phyloP scores from a whole-genome alignment of 768 basidiomycete species.

The Paxillus ammoniavirescens region DNA sequence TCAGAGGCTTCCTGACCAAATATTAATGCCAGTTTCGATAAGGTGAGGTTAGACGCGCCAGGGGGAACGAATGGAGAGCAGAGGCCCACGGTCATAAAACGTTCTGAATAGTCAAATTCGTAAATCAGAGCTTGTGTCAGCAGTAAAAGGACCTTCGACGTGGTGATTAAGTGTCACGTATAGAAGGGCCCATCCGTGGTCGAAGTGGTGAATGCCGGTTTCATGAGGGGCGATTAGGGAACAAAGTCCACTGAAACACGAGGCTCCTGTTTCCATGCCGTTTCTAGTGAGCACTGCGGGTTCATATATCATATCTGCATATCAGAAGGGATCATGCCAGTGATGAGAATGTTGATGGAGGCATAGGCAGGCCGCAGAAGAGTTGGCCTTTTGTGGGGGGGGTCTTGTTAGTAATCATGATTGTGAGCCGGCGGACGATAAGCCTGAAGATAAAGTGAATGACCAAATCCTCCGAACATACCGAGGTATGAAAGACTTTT shows the following conservation, averaged over 20 bases:
- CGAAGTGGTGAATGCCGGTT: neutral
- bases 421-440: slow-evolving; percentile 1
- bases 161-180: neutral
- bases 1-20: slow-evolving; percentile 1
- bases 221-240: slow-evolving; percentile 1
- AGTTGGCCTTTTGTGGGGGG: neutral
- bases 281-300: slow-evolving; percentile 2
- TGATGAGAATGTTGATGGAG: slow-evolving; percentile 10
- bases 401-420: slow-evolving; percentile 1
- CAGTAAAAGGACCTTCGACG: neutral
- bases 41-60: neutral
- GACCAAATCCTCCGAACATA: slow-evolving; percentile 15
- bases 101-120: slow-evolving; percentile 14
- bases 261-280: slow-evolving; percentile 19
- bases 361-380: neutral
- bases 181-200: neutral
- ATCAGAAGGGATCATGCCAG: slow-evolving; percentile 6
- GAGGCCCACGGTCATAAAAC: slow-evolving; percentile 17
- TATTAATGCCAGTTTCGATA: neutral
- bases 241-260: slow-evolving; percentile 9
- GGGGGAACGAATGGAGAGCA: neutral
- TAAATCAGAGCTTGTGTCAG: neutral
- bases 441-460: slow-evolving; percentile 2
- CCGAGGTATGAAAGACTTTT: slow-evolving; percentile 7
- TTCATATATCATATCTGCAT: no score